A percentile compares a stretch with the other conserved stretches of the same genome.
Conservation (phyloP, 495 filamentous ascomycete genomes). For the Terfezia boudieri region DNA sequence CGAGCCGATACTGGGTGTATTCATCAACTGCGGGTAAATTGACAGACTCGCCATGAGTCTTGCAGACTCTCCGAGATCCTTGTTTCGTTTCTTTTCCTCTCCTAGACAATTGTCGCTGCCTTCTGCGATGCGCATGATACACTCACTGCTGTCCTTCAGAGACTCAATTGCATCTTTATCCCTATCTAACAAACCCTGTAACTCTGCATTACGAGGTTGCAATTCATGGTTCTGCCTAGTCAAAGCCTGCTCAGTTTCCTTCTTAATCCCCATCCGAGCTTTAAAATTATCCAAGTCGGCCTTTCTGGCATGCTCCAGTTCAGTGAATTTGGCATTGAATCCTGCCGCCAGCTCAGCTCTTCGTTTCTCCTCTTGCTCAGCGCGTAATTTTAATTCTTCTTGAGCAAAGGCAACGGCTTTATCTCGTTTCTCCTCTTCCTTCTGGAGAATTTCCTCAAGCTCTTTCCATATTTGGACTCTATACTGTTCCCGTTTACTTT, state of each 20-base stretch:
- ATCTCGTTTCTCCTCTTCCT: conserved; percentile 5
- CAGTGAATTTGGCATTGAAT: conserved; percentile 8
- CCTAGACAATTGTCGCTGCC: conserved; percentile 13
- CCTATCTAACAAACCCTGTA: conserved; percentile 1
- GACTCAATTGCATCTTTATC: conserved; percentile 1
- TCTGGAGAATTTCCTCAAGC: conserved; percentile 3
- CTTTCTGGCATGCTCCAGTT: conserved; percentile 4
- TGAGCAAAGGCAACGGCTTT: conserved; percentile 6
- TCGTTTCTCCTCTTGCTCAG: conserved; percentile 11
- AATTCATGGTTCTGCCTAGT: conserved; percentile 3
- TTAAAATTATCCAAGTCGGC: conserved; percentile 6
- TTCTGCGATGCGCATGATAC: conserved; percentile 12
- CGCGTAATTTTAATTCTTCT: conserved; percentile 6
- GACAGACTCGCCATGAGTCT: not conserved
- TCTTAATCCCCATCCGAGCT: conserved; percentile 3
- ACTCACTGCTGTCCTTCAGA: conserved; percentile 7
- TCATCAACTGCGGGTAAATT: not conserved
- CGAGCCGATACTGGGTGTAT: not conserved
- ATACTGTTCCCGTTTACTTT: conserved; percentile 5
- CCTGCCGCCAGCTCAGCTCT: conserved; percentile 10
- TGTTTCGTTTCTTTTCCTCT: conserved; percentile 16
- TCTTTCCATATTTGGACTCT: conserved; percentile 5
- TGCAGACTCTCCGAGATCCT: conserved; percentile 3
- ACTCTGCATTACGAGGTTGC: not conserved
- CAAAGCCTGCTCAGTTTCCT: conserved; percentile 7